phyloP scores from a whole-genome alignment of 495 filamentous ascomycete genomes.

The Podospora conica region DNA sequence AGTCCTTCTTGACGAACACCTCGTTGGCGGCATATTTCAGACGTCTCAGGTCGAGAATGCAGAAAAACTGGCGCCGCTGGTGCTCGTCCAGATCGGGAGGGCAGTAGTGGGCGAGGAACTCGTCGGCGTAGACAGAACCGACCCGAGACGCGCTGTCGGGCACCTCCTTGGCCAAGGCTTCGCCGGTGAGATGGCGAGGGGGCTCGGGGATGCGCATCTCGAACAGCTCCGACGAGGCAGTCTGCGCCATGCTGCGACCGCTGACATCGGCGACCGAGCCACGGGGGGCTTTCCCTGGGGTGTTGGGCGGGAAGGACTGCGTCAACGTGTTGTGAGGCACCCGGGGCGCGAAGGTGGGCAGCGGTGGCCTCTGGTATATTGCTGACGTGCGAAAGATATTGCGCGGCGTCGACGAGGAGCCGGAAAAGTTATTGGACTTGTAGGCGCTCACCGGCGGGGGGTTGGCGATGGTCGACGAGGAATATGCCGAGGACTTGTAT shows the following conservation, averaged over 20 bases:
- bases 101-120: conserved; percentile 44
- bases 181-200: conserved; percentile 40
- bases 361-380: conserved; percentile 24
- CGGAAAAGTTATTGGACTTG: conserved; percentile 24
- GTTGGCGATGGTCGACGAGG: conserved; percentile 17
- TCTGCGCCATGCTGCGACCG: conserved; percentile 32
- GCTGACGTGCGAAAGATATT: conserved; percentile 40
- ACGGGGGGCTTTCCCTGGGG: conserved; percentile 25
- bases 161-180: conserved; percentile 39
- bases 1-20: conserved; percentile 46
- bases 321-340: conserved; percentile 25
- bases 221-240: conserved; percentile 37
- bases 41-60: conserved; percentile 46
- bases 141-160: conserved; percentile 34
- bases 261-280: conserved; percentile 24
- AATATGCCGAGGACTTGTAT: conserved; percentile 18
- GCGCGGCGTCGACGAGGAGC: conserved; percentile 21
- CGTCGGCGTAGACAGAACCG: conserved; percentile 44
- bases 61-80: conserved; percentile 47
- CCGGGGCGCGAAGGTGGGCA: conserved; percentile 34
- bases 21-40: conserved; percentile 48
- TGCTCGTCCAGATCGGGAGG: conserved; percentile 42
- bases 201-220: conserved; percentile 43
- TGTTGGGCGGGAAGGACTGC: conserved; percentile 32
- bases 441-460: conserved; percentile 12